Base-by-base conservation (phyloP, 179 eudicot species). In the Carnegiea gigantea region DNA sequence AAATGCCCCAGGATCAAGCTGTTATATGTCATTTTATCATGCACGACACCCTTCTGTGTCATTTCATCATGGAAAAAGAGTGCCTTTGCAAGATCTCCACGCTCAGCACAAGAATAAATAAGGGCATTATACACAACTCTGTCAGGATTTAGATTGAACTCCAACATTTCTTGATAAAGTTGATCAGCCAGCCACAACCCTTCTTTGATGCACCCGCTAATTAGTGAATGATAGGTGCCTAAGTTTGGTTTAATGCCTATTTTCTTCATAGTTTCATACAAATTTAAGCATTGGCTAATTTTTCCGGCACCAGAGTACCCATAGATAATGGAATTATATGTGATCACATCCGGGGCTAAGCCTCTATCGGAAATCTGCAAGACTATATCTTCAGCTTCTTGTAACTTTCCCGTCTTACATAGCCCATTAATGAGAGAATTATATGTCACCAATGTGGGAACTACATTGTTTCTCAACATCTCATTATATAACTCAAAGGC, bases 21-120 rank as follows among this genome's bases (percentile, higher is more conserved):
- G 85, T 92, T 90, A 81, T 87, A 94, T 33, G 95, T 91, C 93
- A 90, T 90, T 82, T 80, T 93, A 83, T 94, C 93, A 70, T 77
- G 86, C 33, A 80, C 82, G 49, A 90, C 76, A n/a, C 93, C 86
- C 68, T 62, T 79, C 80, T 83, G 79, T 30, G 77, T 73, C 98
- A 94, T 94, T 86, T 92, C 92, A 76, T 73, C 38, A 38, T 62
- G 81, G 81, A 90, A 83, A 44, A 82, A 51, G 46, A 81, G 81
- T 26, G 90, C 92, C 84, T 88, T 92, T 38, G 81, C 83, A 62
- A 89, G 80, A 74, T 88, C 82, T 57, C 91, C 93, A 83, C 89
- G 89, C 86, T 88, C 89, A 26, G 84, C 89, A 77, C 83, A 90
- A 59, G 88, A 83, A 84, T 83, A 85, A 77, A 93, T 89, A 30